These are phyloP conservation scores for Fraxinus sp. DNA, from an alignment of 305 asterid species.

Conservation along the genomic window DNA sequence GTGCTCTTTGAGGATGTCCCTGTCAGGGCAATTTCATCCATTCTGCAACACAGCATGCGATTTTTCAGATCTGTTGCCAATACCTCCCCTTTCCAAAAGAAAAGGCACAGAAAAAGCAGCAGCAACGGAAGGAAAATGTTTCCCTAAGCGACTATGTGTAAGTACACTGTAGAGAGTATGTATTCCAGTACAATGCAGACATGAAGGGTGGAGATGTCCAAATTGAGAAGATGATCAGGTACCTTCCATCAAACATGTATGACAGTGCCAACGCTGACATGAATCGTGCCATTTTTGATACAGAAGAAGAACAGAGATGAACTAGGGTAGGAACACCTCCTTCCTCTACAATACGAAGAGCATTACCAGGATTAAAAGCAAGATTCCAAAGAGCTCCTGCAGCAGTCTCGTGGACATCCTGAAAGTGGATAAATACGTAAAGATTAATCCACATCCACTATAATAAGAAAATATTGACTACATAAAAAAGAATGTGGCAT, in stretches of 20 bases:
- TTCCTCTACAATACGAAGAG: slow-evolving; percentile 87
- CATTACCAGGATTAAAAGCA: slow-evolving; percentile 93
- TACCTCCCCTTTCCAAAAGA: slow-evolving; percentile 2
- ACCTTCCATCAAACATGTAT: slow-evolving; percentile 93
- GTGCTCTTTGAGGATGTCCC: slow-evolving; percentile 57
- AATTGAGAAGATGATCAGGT: slow-evolving; percentile 11
- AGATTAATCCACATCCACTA: not conserved
- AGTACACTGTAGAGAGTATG: slow-evolving; percentile 22
- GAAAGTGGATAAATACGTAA: slow-evolving; percentile 24
- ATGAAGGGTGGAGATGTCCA: slow-evolving; percentile 12
- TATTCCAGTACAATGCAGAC: slow-evolving; percentile 49
- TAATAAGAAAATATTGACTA: not conserved
- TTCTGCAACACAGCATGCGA: slow-evolving; percentile 45
- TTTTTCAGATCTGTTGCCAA: slow-evolving; percentile 3
- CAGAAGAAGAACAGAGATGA: slow-evolving; percentile 73
- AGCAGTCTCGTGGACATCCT: slow-evolving; percentile 99
- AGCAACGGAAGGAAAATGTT: not conserved
- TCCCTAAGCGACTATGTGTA: not conserved
- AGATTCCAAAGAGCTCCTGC: slow-evolving; percentile 99
- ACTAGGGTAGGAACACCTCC: slow-evolving; percentile 83
- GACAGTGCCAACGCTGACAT: slow-evolving; percentile 90
- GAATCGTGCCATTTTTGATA: slow-evolving; percentile 92
- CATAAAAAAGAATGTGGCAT: not conserved
- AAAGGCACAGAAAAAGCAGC: slow-evolving; percentile 5
- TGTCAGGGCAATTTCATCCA: slow-evolving; percentile 65